Evolutionary conservation across 805 yeast species (phyloP).

Genomic region (Clavispora phyllophila): DNA sequence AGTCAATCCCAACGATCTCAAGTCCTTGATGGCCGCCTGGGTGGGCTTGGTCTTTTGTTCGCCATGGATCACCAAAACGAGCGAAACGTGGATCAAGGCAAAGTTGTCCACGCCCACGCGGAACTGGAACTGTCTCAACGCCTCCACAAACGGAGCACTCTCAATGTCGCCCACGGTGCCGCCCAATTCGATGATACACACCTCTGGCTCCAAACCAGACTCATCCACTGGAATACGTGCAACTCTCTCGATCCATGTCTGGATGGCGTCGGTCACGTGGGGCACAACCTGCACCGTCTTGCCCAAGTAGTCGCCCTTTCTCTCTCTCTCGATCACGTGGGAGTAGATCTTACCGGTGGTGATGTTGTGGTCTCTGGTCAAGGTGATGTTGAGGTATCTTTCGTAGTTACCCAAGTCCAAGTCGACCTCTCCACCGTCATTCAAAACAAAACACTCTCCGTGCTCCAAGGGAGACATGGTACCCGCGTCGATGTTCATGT

Average conservation of each 20-base stretch:
- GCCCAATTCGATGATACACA: slow-evolving; percentile 95
- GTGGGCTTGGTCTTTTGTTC: slow-evolving; percentile 99
- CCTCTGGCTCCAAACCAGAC: slow-evolving; percentile 85
- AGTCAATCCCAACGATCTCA: slow-evolving; percentile 88
- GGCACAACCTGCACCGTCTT: slow-evolving; percentile 99
- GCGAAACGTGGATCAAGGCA: slow-evolving; percentile 92
- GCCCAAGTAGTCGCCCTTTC: slow-evolving; percentile 96
- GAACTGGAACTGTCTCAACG: slow-evolving; percentile 97
- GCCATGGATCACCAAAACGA: slow-evolving; percentile 97
- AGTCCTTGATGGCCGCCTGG: slow-evolving; percentile 96
- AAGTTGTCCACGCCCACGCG: slow-evolving; percentile 92
- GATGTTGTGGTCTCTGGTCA: slow-evolving; percentile 91
- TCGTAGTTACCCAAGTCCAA: slow-evolving; percentile 97
- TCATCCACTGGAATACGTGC: slow-evolving; percentile 88
- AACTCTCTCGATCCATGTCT: slow-evolving; percentile 96
- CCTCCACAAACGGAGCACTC: slow-evolving; percentile 98
- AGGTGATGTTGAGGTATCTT: slow-evolving; percentile 88
- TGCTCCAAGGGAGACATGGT: slow-evolving; percentile 99
- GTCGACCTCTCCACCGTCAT: slow-evolving; percentile 99
- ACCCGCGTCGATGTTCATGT: slow-evolving; percentile 99
- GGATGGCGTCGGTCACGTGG: slow-evolving; percentile 94
- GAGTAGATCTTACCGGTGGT: slow-evolving; percentile 98
- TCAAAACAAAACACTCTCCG: slow-evolving; percentile 96
- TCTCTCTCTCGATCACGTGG: slow-evolving; percentile 87
- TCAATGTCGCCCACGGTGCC: slow-evolving; percentile 99